Percentiles rank a stretch among this genome's conserved stretches.
These are phyloP conservation scores for Dioscorea zingiberensis DNA, from an alignment of 106 monocot species.

Conservation along the genomic window DNA sequence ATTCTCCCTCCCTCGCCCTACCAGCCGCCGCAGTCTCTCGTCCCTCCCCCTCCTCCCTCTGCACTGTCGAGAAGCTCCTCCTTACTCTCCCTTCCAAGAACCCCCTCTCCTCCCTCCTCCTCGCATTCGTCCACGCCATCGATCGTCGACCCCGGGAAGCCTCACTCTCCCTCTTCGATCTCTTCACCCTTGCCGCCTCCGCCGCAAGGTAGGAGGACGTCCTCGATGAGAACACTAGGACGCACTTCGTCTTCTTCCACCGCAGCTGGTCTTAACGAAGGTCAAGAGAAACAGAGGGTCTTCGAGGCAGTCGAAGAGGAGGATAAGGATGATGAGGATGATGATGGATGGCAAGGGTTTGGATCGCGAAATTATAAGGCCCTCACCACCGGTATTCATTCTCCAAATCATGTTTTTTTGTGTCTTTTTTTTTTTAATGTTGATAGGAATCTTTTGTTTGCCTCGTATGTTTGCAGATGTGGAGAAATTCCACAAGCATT, in stretches of 20 bases:
- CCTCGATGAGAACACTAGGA: slow-evolving; percentile 40
- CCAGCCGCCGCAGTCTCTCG: not conserved
- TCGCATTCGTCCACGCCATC: slow-evolving; percentile 20
- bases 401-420: too few species aligned
- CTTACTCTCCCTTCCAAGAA: slow-evolving; percentile 4
- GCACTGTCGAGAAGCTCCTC: slow-evolving; percentile 10
- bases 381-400: too few species aligned
- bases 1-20: not conserved
- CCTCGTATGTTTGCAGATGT: too few species aligned
- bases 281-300: not conserved
- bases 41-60: slow-evolving; percentile 1
- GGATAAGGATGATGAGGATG: not conserved
- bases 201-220: slow-evolving; percentile 33
- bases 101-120: slow-evolving; percentile 39
- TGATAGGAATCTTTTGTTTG: too few species aligned
- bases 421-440: too few species aligned
- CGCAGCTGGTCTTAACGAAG: slow-evolving; percentile 20
- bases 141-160: slow-evolving; percentile 22
- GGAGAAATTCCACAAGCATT: too few species aligned
- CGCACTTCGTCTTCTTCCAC: slow-evolving; percentile 18
- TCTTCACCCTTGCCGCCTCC: slow-evolving; percentile 38
- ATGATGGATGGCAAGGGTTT: not conserved
- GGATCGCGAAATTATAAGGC: too few species aligned
- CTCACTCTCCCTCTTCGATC: slow-evolving; percentile 31
- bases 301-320: not conserved